phyloP scores from a whole-genome alignment of 2,329 filamentous ascomycete genomes.

The Venturia effusa region DNA sequence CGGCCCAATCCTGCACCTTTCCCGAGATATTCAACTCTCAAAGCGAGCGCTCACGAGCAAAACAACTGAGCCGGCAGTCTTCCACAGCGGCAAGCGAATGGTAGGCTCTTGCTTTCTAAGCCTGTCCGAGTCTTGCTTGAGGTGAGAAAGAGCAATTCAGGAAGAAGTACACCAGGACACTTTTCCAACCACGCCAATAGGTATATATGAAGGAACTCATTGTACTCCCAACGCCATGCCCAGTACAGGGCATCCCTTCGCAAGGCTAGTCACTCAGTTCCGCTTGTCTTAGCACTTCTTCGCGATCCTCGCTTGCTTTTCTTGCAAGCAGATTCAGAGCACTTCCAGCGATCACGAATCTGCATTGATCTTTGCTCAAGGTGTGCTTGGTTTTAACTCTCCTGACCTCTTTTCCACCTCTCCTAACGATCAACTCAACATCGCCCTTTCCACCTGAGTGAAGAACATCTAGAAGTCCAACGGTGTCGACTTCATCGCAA shows the following conservation, averaged over 20 bases:
- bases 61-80: neutral
- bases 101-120: neutral
- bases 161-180: neutral
- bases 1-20: neutral
- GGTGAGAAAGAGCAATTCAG: neutral
- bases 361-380: slow-evolving; percentile 79
- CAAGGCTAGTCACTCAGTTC: slow-evolving; percentile 27
- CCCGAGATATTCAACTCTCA: neutral
- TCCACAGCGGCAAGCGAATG: neutral
- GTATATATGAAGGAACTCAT: neutral
- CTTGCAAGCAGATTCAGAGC: slow-evolving; percentile 79
- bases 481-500: slow-evolving; percentile 71
- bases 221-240: neutral
- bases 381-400: slow-evolving; percentile 74
- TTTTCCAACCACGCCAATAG: neutral
- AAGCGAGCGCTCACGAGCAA: neutral
- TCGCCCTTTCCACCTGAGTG: slow-evolving; percentile 65
- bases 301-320: slow-evolving; percentile 35
- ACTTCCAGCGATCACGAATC: slow-evolving; percentile 86
- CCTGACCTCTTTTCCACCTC: slow-evolving; percentile 49
- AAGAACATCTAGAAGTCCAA: slow-evolving; percentile 76
- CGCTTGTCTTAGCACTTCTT: slow-evolving; percentile 25
- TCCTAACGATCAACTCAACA: slow-evolving; percentile 50
- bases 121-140: neutral
- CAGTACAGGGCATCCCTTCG: neutral